These are phyloP conservation scores for Parastagonospora nodorum DNA, from an alignment of 2,329 filamentous ascomycete genomes.

Conservation along the genomic window DNA sequence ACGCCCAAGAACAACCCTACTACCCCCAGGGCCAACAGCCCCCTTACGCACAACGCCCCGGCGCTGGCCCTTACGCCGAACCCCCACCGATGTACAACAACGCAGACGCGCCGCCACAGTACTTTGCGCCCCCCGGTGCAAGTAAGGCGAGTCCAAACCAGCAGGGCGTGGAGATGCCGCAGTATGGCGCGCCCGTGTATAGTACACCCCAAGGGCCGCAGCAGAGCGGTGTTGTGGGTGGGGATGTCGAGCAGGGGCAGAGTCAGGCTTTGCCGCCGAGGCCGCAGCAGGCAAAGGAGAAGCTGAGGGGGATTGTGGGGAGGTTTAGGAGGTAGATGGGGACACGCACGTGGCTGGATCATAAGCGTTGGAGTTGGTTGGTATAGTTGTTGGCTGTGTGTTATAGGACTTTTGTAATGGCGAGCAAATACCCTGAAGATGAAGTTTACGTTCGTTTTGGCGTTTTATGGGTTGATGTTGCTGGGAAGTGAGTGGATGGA, in stretches of 20 bases:
- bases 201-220: constrained; percentile 22
- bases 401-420: background rate
- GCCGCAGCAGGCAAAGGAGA: constrained; percentile 38
- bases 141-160: constrained; percentile 37
- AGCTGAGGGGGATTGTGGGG: constrained; percentile 32
- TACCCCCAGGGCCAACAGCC: constrained; percentile 1
- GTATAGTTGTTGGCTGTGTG: background rate
- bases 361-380: constrained; percentile 3
- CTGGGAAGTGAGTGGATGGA: too few relatives aligned
- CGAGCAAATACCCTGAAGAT: background rate
- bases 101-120: constrained; percentile 42
- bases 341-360: constrained; percentile 36
- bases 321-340: constrained; percentile 31
- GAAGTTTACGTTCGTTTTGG: background rate
- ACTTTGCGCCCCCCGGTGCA: constrained; percentile 38
- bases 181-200: constrained; percentile 17
- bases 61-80: constrained; percentile 37
- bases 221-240: constrained; percentile 37
- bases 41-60: constrained; percentile 29
- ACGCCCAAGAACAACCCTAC: constrained; percentile 35
- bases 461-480: background rate
- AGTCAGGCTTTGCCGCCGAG: constrained; percentile 29
- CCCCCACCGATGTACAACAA: constrained; percentile 42
- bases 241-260: constrained; percentile 19
- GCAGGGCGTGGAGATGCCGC: constrained; percentile 34